Conservation (phyloP, 805 yeast genomes). For the Metschnikowia hibisci region DNA sequence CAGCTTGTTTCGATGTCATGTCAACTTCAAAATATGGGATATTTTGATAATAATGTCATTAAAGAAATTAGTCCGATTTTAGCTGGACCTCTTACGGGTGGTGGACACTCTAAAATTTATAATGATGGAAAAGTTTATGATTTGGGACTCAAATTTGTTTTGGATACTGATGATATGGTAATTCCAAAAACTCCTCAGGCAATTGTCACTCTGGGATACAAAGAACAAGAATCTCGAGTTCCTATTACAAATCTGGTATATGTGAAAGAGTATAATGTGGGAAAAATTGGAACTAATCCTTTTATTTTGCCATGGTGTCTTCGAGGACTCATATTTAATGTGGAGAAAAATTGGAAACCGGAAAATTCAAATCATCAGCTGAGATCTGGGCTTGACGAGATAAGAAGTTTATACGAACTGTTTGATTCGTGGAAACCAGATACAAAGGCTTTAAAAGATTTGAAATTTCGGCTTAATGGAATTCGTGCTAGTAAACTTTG, state of each 20-base stretch:
- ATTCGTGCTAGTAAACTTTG: constrained; percentile 39
- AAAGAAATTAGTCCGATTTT: constrained; percentile 61
- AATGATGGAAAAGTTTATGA: constrained; percentile 82
- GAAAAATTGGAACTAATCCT: constrained; percentile 72
- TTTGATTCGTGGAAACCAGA: constrained; percentile 89
- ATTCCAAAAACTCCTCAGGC: constrained; percentile 25
- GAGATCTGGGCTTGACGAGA: constrained; percentile 46
- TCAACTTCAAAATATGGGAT: constrained; percentile 70
- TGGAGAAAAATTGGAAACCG: constrained; percentile 40
- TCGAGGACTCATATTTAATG: constrained; percentile 66
- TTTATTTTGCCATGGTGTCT: constrained; percentile 90
- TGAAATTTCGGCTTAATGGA: constrained; percentile 73
- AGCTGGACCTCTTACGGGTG: constrained; percentile 91
- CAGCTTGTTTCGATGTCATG: constrained; percentile 71
- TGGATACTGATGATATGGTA: constrained; percentile 66
- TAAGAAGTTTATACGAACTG: constrained; percentile 57
- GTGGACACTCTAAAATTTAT: constrained; percentile 90
- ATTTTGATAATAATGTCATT: constrained; percentile 79
- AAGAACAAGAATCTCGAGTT: constrained; percentile 13
- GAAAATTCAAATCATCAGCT: constrained; percentile 40
- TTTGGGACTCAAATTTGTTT: constrained; percentile 66
- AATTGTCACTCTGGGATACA: neutral
- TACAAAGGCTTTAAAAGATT: constrained; percentile 72
- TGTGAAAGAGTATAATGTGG: constrained; percentile 51
- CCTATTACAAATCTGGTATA: constrained; percentile 37